Evolutionary conservation across 1,139 yeast genomes (phyloP).

Genomic region (Ogataea hybrid): DNA sequence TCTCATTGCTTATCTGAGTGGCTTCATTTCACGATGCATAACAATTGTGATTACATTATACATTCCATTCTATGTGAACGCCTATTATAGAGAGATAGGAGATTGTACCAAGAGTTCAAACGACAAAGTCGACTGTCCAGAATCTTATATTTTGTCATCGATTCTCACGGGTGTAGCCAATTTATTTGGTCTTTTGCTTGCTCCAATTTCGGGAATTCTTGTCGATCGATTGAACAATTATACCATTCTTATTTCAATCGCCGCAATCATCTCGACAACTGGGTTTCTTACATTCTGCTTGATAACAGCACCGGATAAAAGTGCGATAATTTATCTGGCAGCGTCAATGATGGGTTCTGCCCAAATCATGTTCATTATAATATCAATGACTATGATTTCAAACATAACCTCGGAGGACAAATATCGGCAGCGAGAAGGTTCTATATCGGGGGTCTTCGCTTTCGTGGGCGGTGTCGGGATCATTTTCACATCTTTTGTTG

Average conservation of each 20-base stretch:
- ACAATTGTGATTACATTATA: slow-evolving; percentile 61
- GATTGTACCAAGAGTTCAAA: slow-evolving; percentile 38
- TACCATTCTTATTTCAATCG: slow-evolving; percentile 33
- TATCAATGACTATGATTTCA: slow-evolving; percentile 42
- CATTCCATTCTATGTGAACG: slow-evolving; percentile 61
- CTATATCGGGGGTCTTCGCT: slow-evolving; percentile 67
- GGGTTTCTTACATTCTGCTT: slow-evolving; percentile 37
- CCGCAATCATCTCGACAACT: slow-evolving; percentile 38
- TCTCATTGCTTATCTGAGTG: slow-evolving; percentile 59
- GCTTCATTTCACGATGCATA: slow-evolving; percentile 63
- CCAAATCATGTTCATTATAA: slow-evolving; percentile 59
- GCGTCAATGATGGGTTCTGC: slow-evolving; percentile 47
- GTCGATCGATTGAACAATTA: slow-evolving; percentile 43
- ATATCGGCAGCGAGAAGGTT: slow-evolving; percentile 49
- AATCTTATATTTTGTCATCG: slow-evolving; percentile 65
- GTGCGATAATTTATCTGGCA: slow-evolving; percentile 32
- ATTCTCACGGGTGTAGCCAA: slow-evolving; percentile 68
- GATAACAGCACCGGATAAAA: slow-evolving; percentile 34
- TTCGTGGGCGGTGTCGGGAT: slow-evolving; percentile 73
- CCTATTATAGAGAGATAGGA: slow-evolving; percentile 50
- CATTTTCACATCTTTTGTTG: slow-evolving; percentile 53
- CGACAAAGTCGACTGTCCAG: slow-evolving; percentile 50
- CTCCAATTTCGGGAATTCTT: slow-evolving; percentile 63
- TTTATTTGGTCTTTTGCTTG: slow-evolving; percentile 51
- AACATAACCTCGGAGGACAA: slow-evolving; percentile 33